Evolutionary conservation across 1,139 yeast species (phyloP), one percentile per base, ranked within the genome.

Genomic region (Candida gigantensis): DNA sequence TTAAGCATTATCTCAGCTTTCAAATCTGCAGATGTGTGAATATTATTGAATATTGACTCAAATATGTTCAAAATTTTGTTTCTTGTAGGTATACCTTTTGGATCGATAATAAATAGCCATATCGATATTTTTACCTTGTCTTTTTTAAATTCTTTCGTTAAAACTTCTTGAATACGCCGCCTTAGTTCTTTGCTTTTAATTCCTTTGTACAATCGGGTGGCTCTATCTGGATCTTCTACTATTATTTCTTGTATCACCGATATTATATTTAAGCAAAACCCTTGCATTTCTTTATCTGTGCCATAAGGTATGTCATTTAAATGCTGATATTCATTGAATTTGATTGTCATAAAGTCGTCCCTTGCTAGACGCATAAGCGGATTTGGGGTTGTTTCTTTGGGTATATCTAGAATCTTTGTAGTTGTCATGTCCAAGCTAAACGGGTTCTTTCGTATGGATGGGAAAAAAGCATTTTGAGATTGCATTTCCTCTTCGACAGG

Each of bases 351-450:
- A 1, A 69, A 44, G 26, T 63, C 59, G 0, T 49, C 50, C 35
- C 58, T 57, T 8, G 52, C 31, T 62, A 66, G 57, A 9, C 49
- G 39, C 33, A 53, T 57, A 20, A 69, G 49, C 3, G 75, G 74
- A 35, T 67, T 67, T 5, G 68, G 65, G 39, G 49, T 53, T 1
- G 60, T 46, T 34, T 58, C 55, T 25, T 37, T 27, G 2, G 60
- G 51, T 21, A 55, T 27, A 4, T 38, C 35, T 4, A 37, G 20
- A 2, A 35, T 23, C 7, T 32, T 17, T 15, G 8, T 24, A 6
- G 31, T 12, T 3, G 20, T 24, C 14, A 13, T 4, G 14, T 31
- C 19, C n/a, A 30, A 31, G 9, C 36, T 30, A 20, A 36, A 41
- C 24, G 42, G 40, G 11, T 36, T 37, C 23, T 18, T 29, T 12